These are phyloP conservation scores for Geranomyces variabilis DNA, from an alignment of 192 early-diverging fungal genomes.

Conservation along the genomic window DNA sequence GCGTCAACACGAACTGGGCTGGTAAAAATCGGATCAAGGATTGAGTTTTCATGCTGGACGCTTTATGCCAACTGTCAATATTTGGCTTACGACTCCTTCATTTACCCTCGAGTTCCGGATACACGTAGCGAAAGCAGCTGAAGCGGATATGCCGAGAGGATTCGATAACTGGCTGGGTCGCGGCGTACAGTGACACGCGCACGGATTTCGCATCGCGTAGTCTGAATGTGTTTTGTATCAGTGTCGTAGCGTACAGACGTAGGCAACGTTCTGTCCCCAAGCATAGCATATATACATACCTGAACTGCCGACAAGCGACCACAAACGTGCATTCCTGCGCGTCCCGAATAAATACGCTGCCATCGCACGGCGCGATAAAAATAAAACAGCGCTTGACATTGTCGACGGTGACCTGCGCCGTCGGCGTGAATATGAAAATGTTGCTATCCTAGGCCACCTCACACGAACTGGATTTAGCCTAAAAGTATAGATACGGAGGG, in stretches of 20 bases:
- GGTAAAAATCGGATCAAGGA: too few relatives aligned
- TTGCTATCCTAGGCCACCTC: conserved; percentile 19
- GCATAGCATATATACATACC: conserved; percentile 20
- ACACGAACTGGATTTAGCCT: neutral
- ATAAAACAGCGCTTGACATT: conserved; percentile 25
- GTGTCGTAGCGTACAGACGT: neutral
- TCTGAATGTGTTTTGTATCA: too few relatives aligned
- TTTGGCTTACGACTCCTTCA: neutral
- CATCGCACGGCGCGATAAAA: conserved; percentile 44
- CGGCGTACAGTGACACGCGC: conserved; percentile 30
- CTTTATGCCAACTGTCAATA: neutral
- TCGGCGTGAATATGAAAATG: conserved; percentile 22
- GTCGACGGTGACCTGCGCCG: conserved; percentile 39
- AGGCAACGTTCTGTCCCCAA: conserved; percentile 4
- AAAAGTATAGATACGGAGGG: neutral
- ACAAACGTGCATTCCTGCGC: conserved; percentile 35
- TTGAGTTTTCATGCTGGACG: neutral
- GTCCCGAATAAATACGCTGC: conserved; percentile 40
- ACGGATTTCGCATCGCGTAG: conserved; percentile 25
- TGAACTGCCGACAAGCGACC: conserved; percentile 35
- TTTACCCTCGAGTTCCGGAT: conserved; percentile 30
- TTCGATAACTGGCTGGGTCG: conserved; percentile 43
- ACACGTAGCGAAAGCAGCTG: conserved; percentile 38
- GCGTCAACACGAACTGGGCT: conserved; percentile 32
- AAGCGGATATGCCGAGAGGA: conserved; percentile 25